These are phyloP conservation scores for Massarina eburnea DNA, from an alignment of 2,329 filamentous ascomycete genomes.

Conservation along the genomic window DNA sequence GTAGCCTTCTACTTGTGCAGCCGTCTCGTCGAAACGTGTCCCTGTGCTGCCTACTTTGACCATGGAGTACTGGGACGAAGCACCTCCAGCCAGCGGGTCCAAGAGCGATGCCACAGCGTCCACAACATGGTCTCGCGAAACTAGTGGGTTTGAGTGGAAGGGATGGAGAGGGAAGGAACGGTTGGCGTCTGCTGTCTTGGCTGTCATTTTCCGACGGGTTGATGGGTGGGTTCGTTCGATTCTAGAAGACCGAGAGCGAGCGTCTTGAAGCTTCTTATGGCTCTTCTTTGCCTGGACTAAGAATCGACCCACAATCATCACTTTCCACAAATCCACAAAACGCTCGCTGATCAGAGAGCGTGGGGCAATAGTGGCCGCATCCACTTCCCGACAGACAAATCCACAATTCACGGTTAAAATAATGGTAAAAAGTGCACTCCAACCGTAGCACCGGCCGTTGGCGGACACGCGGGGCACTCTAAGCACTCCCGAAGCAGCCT, in stretches of 20 bases:
- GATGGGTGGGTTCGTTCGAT: background rate
- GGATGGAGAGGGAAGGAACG: constrained; percentile 45
- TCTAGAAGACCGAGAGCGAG: no score
- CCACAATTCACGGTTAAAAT: constrained; percentile 20
- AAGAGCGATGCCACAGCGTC: constrained; percentile 57
- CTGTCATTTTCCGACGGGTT: constrained; percentile 24
- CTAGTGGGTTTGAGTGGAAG: constrained; percentile 47
- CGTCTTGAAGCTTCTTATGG: no score
- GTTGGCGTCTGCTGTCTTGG: constrained; percentile 42
- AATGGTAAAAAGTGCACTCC: background rate
- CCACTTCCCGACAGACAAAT: constrained; percentile 9
- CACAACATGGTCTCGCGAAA: constrained; percentile 45
- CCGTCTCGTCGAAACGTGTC: constrained; percentile 75
- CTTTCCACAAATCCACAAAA: no score
- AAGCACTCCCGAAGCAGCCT: background rate
- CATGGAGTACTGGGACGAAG: constrained; percentile 66
- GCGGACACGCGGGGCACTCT: background rate
- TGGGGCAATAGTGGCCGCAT: constrained; percentile 1
- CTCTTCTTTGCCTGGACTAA: no score
- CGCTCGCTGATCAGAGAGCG: no score
- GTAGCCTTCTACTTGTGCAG: constrained; percentile 75
- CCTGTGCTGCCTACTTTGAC: constrained; percentile 71
- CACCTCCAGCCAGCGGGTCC: constrained; percentile 70
- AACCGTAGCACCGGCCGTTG: background rate
- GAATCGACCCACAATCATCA: no score